A percentile compares a stretch with the other conserved stretches of the same genome.
phyloP scores from a whole-genome alignment of 2,329 filamentous ascomycete species.

The Ascochyta clinopodiicola region DNA sequence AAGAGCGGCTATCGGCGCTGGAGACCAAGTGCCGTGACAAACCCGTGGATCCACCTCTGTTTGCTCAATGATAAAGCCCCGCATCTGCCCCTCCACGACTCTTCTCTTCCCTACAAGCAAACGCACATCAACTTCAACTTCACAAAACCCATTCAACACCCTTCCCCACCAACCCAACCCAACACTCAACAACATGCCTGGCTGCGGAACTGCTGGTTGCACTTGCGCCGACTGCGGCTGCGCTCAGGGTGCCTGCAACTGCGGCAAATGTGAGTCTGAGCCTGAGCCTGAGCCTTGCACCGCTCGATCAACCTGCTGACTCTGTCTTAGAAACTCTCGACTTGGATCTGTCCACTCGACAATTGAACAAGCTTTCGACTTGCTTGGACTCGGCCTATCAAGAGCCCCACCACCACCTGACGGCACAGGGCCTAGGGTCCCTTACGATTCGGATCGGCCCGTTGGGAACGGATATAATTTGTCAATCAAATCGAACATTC shows the following conservation, averaged over 20 bases:
- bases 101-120: constrained; percentile 2
- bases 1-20: constrained; percentile 30
- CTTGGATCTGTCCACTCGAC: background rate
- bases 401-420: background rate
- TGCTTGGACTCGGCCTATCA: background rate
- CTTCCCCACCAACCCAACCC: constrained; percentile 10
- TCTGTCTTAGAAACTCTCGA: constrained; percentile 3
- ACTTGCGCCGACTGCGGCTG: constrained; percentile 45
- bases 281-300: background rate
- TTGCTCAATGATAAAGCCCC: constrained; percentile 9
- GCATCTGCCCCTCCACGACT: constrained; percentile 6
- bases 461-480: constrained; percentile 5
- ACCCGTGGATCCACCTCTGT: constrained; percentile 4
- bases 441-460: background rate
- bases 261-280: constrained; percentile 23
- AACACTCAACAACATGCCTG: constrained; percentile 39
- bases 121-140: background rate
- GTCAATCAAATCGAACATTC: background rate
- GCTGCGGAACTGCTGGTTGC: constrained; percentile 45
- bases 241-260: constrained; percentile 41
- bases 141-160: background rate
- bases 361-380: background rate
- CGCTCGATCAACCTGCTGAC: background rate
- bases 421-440: background rate
- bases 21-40: constrained; percentile 21